Evolutionary conservation across 345 rosid genomes (phyloP), one percentile per base, ranked within the genome.

Genomic region (Lepidium didymum): DNA sequence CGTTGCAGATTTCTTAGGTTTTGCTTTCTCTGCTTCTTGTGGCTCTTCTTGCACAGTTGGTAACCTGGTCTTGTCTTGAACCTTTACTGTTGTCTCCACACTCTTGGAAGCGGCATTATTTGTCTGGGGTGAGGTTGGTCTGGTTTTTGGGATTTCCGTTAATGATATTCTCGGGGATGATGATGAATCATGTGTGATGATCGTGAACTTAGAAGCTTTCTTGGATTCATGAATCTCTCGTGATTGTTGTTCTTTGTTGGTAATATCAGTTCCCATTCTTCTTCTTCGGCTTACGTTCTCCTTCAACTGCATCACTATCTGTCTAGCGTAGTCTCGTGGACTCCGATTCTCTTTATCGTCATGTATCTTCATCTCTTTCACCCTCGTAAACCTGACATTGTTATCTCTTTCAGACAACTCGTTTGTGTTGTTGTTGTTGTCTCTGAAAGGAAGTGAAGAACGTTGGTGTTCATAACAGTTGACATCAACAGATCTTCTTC

Each of bases 291-390:
- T 64, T 0, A 87, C 87, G 16, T 78, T 85, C 69, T 84, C 96
- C 75, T 87, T 87, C 34, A 89, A 82, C 71, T 91, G 97, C 78
- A 81, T 82, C 80, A 81, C 87, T 18, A 88, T 89, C 80, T 91
- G 92, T 72, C 84, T 78, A 1, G 96, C 91, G 56, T 82, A 81
- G 8, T 79, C 82, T 14, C 87, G 74, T 1, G 96, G 86, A 29
- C 87, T 91, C 51, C 82, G 73, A 45, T 74, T 81, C 65, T 85
- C 96, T 40, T 84, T 88, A 43, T 78, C 85, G 18, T 74, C 92
- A 10, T 78, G 82, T 35, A 70, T 60, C 58, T 81, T 90, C 50
- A 75, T 49, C 57, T 82, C 90, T 23, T 61, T 86, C 33, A 82
- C 78, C 68, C 74, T 81, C 40, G 90, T 80, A 40, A 82, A 42